Base-by-base conservation (phyloP, 345 rosid species). In the Conringia planisiliqua region DNA sequence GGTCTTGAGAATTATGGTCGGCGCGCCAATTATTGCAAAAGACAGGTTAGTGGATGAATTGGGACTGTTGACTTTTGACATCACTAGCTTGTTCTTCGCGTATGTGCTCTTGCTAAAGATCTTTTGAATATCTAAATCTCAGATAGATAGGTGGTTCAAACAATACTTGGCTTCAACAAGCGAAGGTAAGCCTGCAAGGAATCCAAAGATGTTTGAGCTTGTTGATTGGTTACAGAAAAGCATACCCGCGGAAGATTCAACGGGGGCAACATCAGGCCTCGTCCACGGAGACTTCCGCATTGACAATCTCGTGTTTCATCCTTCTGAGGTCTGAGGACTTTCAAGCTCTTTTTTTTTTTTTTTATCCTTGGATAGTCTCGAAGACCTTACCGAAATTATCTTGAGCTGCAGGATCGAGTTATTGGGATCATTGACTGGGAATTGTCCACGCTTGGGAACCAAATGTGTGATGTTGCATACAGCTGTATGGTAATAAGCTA, bases 391-490 rank as follows among this genome's bases (percentile, higher is more conserved):
- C 57, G 47, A 27, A 30, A 16, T 3, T 20, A 14, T 42, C 2
- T 24, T 66, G n/a, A 12, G 35, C 64, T 83, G 82, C 92, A 94
- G 98, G 98, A 94, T 71, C 87, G 85, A 58, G 93, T 91, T 63
- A 88, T 94, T 79, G 96, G 98, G 36, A 85, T 90, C 52, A 90
- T 94, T 60, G 98, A 94, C 83, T 94, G 98, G 97, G 97, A 94
- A 79, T 76, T 94, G 72, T 94, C 98, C 39, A 91, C 98, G 12
- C 88, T 94, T 79, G 98, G 98, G 69, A 94, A 90, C 81, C 96
- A 91, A 86, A 91, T 94, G 98, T 85, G 88, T 44, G 98, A 94
- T 83, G 92, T 94, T 36, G 96, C 98, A 38, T 85, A 84, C 83
- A 81, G 76, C 78, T 91, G 93, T 75, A 5, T 94, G 98, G 98